Conservation (phyloP, 129 eudicot genomes). For the Flaveria robusta region DNA sequence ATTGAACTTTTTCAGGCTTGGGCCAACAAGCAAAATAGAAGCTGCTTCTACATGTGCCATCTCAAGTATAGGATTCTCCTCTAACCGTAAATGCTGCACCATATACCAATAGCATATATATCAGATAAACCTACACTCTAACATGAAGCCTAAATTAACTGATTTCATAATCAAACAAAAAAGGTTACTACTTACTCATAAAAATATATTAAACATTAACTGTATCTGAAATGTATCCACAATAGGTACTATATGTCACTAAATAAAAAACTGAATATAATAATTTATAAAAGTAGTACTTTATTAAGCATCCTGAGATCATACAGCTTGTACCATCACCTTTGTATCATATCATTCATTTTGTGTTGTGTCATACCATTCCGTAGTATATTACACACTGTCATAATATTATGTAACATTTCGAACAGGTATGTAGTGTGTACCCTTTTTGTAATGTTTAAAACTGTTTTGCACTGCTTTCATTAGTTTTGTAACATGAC, state of each 20-base stretch:
- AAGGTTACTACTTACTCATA: neutral
- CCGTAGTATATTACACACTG: neutral
- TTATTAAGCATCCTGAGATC: neutral
- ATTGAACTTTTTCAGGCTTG: conserved; percentile 86
- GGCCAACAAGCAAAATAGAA: conserved; percentile 90
- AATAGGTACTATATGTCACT: conserved; percentile 10
- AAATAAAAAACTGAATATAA: neutral
- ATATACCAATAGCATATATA: conserved; percentile 26
- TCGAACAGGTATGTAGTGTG: neutral
- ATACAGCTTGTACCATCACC: conserved; percentile 7
- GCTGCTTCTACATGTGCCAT: conserved; percentile 97
- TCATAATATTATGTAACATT: conserved; percentile 12
- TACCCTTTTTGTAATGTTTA: neutral
- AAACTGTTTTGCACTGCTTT: neutral
- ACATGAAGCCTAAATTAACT: neutral
- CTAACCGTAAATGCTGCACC: conserved; percentile 91
- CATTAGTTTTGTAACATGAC: neutral
- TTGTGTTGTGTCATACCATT: conserved; percentile 13
- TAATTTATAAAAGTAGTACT: neutral
- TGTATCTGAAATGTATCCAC: conserved; percentile 2
- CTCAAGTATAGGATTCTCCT: conserved; percentile 96
- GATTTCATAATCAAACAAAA: neutral
- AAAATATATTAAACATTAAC: neutral
- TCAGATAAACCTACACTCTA: conserved; percentile 12
- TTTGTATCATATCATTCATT: conserved; percentile 20